These are phyloP conservation scores for Eimeria falciformis DNA, from an alignment of 169 alveolate species.

Conservation along the genomic window DNA sequence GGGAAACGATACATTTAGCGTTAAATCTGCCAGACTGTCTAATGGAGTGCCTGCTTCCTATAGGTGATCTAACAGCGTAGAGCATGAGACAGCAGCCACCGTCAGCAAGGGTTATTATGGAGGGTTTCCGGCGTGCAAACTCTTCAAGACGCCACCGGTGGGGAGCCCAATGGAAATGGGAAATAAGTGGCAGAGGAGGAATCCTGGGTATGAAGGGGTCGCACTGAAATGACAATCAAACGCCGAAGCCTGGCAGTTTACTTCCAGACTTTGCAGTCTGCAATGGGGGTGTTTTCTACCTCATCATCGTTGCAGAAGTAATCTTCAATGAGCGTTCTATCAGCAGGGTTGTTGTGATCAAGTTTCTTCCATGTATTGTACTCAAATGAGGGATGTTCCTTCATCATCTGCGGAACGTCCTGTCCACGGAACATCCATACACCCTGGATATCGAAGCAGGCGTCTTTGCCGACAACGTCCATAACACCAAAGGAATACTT, in stretches of 20 bases:
- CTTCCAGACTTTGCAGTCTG: constrained; percentile 74
- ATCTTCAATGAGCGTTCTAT: constrained; percentile 92
- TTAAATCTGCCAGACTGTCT: too few relatives aligned
- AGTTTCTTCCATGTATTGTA: constrained; percentile 92
- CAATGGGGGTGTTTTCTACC: constrained; percentile 69
- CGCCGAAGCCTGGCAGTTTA: constrained; percentile 16
- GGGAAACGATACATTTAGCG: too few relatives aligned
- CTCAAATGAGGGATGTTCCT: constrained; percentile 97
- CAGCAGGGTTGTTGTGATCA: constrained; percentile 87
- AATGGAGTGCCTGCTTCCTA: too few relatives aligned
- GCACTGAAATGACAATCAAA: not conserved
- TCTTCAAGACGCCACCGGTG: not conserved
- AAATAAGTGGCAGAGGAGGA: not conserved
- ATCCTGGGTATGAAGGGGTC: not conserved
- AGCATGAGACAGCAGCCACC: not conserved
- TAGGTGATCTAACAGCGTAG: not conserved
- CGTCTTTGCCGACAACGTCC: constrained; percentile 95
- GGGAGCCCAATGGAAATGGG: not conserved
- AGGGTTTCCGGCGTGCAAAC: not conserved
- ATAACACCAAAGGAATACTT: constrained; percentile 95
- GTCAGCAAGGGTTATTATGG: not conserved
- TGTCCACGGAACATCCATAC: constrained; percentile 97
- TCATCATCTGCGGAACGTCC: constrained; percentile 92
- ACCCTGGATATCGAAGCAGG: constrained; percentile 94
- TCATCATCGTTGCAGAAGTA: constrained; percentile 95